These are phyloP conservation scores for Kwoniella europaea DNA, from an alignment of 768 basidiomycete species.

Conservation along the genomic window DNA sequence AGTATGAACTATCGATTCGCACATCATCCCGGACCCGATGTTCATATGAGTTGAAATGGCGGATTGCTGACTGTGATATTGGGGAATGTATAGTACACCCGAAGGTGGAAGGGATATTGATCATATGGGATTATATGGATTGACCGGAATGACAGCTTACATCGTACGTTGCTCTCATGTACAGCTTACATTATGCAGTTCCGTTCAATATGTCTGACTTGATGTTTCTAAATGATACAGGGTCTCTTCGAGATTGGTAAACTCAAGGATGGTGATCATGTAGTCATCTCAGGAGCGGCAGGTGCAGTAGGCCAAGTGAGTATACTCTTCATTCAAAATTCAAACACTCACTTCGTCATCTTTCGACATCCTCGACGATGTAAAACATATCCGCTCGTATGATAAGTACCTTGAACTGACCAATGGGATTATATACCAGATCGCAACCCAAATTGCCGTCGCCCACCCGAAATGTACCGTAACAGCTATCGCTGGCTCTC, in stretches of 20 bases:
- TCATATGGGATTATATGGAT: slow-evolving; percentile 78
- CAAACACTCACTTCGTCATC: too few relatives aligned
- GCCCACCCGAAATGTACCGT: slow-evolving; percentile 65
- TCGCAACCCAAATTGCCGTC: slow-evolving; percentile 55
- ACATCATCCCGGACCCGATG: too few relatives aligned
- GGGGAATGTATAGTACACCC: slow-evolving; percentile 54
- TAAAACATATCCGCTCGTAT: background rate
- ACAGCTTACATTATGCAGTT: slow-evolving; percentile 10
- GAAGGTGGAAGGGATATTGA: slow-evolving; percentile 72
- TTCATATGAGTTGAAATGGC: background rate
- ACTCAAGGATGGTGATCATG: slow-evolving; percentile 75
- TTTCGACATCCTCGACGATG: background rate
- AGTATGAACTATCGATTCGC: slow-evolving; percentile 12
- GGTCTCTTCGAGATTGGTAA: slow-evolving; percentile 80
- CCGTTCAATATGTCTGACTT: background rate
- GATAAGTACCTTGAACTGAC: too few relatives aligned
- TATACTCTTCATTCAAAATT: background rate
- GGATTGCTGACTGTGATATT: slow-evolving; percentile 1
- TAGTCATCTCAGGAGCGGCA: slow-evolving; percentile 88
- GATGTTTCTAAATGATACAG: slow-evolving; percentile 58
- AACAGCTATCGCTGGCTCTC: slow-evolving; percentile 81
- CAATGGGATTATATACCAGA: slow-evolving; percentile 23
- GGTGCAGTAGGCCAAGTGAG: slow-evolving; percentile 68
- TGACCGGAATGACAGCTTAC: slow-evolving; percentile 81
- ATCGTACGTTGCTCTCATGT: slow-evolving; percentile 64